phyloP scores from a whole-genome alignment of 495 filamentous ascomycete genomes.

The Sphaerosporella brunnea region DNA sequence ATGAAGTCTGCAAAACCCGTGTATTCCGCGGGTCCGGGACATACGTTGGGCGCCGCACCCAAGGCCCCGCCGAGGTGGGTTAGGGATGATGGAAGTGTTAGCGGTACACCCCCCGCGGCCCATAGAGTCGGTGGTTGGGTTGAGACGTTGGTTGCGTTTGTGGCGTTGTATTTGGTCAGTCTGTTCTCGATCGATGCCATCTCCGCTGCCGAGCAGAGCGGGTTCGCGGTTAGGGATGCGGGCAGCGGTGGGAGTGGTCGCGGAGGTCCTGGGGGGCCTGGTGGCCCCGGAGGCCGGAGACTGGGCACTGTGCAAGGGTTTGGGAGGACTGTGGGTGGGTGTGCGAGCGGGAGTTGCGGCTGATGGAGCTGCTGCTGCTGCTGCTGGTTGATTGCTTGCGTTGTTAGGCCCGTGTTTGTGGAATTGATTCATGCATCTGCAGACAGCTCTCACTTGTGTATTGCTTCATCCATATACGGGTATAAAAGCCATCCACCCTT shows the following conservation, averaged over 20 bases:
- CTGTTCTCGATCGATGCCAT: conserved; percentile 30
- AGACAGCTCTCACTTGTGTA: too few relatives aligned
- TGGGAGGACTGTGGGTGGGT: not conserved
- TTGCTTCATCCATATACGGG: too few relatives aligned
- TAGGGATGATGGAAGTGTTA: conserved; percentile 18
- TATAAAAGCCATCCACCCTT: not conserved
- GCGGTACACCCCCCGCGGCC: conserved; percentile 24
- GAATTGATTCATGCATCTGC: too few relatives aligned
- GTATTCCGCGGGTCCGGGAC: conserved; percentile 27
- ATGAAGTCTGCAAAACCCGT: conserved; percentile 36
- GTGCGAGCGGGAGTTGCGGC: conserved; percentile 1
- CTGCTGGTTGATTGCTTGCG: too few relatives aligned
- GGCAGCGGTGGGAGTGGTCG: not conserved
- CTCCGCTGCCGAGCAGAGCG: not conserved
- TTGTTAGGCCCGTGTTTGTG: too few relatives aligned
- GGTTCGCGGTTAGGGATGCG: not conserved
- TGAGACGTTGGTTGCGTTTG: conserved; percentile 36
- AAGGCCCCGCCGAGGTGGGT: conserved; percentile 27
- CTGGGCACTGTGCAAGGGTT: not conserved
- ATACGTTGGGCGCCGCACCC: conserved; percentile 29
- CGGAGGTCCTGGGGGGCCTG: not conserved
- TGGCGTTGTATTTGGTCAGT: conserved; percentile 42
- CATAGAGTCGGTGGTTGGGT: not conserved
- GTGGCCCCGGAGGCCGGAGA: not conserved
- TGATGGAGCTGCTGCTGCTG: too few relatives aligned